These are phyloP conservation scores for Syzygium grande DNA, from an alignment of 345 rosid genomes.

Conservation along the genomic window DNA sequence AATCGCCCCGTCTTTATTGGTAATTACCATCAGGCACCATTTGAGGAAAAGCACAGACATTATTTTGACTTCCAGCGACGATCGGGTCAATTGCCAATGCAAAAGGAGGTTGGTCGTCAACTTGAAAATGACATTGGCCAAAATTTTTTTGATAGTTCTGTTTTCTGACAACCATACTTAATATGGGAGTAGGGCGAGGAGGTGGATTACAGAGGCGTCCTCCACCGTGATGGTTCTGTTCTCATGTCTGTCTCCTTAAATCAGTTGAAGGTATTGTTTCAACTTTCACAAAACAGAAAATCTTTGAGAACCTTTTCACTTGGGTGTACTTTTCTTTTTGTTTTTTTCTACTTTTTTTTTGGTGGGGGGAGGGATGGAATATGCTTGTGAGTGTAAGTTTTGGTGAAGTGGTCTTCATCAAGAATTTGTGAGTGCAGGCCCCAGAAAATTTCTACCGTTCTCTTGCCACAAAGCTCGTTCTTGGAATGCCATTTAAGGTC, in stretches of 20 bases:
- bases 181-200: constrained; percentile 60
- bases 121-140: background rate
- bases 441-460: constrained; percentile 89
- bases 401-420: background rate
- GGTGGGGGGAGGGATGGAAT: background rate
- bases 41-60: constrained; percentile 90
- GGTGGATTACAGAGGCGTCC: constrained; percentile 87
- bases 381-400: background rate
- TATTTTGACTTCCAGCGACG: constrained; percentile 87
- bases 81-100: constrained; percentile 80
- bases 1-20: background rate
- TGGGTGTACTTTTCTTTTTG: background rate
- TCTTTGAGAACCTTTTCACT: background rate
- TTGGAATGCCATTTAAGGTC: constrained; percentile 99
- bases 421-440: constrained; percentile 28
- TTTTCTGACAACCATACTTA: background rate
- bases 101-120: constrained; percentile 62
- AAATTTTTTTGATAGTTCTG: background rate
- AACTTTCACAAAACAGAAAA: background rate
- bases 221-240: constrained; percentile 98
- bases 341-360: background rate
- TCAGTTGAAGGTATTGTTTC: constrained; percentile 57
- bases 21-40: constrained; percentile 53
- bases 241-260: constrained; percentile 77
- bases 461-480: constrained; percentile 80